A percentile compares a stretch with the other conserved stretches of the same genome.
Evolutionary conservation across 192 early-diverging fungal species (phyloP).

Genomic region (Phlyctochytrium planicorne): DNA sequence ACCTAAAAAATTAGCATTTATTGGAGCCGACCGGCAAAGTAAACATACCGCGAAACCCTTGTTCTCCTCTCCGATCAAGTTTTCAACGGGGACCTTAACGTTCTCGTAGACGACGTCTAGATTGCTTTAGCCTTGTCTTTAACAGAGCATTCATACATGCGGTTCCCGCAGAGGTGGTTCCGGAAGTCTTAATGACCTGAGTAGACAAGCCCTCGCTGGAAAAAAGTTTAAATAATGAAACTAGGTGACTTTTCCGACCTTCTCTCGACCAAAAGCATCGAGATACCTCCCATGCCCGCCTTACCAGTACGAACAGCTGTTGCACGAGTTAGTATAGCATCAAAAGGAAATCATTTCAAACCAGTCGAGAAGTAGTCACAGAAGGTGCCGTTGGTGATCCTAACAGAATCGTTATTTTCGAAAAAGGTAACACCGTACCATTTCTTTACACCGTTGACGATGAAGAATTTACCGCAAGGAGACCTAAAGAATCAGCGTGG

Average conservation of each 20-base stretch:
- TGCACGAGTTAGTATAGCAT: neutral
- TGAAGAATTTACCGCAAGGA: conserved; percentile 43
- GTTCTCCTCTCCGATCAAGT: conserved; percentile 66
- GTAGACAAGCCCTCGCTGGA: conserved; percentile 53
- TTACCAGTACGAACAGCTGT: conserved; percentile 44
- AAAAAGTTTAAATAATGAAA: neutral
- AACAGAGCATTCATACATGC: conserved; percentile 28
- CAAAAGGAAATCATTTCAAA: neutral
- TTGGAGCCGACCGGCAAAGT: too few species aligned
- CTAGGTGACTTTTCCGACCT: neutral
- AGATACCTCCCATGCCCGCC: conserved; percentile 51
- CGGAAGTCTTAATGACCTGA: conserved; percentile 68
- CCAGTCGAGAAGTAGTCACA: conserved; percentile 56
- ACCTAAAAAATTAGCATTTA: too few species aligned
- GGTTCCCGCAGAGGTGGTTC: conserved; percentile 63
- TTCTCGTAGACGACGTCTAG: conserved; percentile 45
- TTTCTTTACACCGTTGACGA: conserved; percentile 60
- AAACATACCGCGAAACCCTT: conserved; percentile 67
- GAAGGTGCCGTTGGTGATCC: conserved; percentile 39
- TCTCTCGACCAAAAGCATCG: conserved; percentile 68
- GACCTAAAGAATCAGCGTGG: conserved; percentile 47
- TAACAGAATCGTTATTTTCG: neutral
- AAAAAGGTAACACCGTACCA: conserved; percentile 31
- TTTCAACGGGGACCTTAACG: conserved; percentile 73
- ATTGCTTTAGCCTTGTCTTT: too few species aligned